Base-by-base conservation (phyloP, 2,329 filamentous ascomycete species). In the Nothophaeocryptopus gaeumannii region DNA sequence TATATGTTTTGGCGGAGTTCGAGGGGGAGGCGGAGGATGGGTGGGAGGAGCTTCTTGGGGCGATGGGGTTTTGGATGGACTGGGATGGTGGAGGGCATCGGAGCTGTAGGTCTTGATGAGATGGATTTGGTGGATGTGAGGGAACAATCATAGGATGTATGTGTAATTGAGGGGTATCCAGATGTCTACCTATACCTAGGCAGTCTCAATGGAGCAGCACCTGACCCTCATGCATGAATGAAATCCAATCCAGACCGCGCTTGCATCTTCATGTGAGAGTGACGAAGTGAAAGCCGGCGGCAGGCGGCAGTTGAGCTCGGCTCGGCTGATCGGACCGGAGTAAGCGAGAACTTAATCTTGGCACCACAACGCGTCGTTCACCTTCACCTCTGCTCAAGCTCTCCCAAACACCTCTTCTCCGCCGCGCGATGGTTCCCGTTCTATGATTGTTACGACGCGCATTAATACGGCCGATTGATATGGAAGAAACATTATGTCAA, bases 1-100 rank as follows among this genome's bases (percentile, higher is more conserved):
- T 74, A 76, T 33, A 76, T 72, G 8, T 70, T 58, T 15, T 69
- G 64, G 29, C 74, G 70, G 34, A 77, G 63, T 51, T 77, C 74
- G 44, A 72, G 48, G 3, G 74, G 73, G 11, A 76, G 66, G 35
- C 48, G 67, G 55, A 64, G 68, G 54, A 59, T 59, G 11, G 55
- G 53, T 49, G 48, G 53, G 12, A 32, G 36, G 13, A 50, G 48
- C 35, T 38, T 38, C 13, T 10, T 38, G 35, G 35, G 35, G 9
- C 20, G 20, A 26, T 10, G 35, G 35, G 13, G 16, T 8, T 36
- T 8, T 13, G 34, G n/a, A 35, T 37, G 15, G 43, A 34, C 16
- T n/a, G 32, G 31, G 32, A 5, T 9, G 20, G 12, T 16, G 8
- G 20, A 7, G 29, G n/a, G 2, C n/a, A 26, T 26, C 4, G 20